Percentiles rank a stretch among this genome's conserved stretches.
These are phyloP conservation scores for Lactarius tabidus DNA, from an alignment of 768 basidiomycete species.

Conservation along the genomic window DNA sequence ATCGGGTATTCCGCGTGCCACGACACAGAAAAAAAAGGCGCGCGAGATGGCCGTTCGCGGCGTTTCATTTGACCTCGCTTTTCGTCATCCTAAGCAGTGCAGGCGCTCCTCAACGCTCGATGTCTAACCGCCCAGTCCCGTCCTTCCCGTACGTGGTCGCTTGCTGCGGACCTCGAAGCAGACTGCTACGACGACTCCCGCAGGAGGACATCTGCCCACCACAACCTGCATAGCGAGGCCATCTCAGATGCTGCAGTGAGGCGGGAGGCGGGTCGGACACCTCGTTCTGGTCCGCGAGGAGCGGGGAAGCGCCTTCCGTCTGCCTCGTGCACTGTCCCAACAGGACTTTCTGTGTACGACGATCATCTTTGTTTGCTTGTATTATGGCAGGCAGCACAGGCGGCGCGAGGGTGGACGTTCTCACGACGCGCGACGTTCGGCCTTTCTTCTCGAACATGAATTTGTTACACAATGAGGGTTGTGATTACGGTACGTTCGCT, in stretches of 20 bases:
- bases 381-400: conserved; percentile 71
- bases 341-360: not conserved
- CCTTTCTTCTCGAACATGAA: conserved; percentile 84
- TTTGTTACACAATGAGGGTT: conserved; percentile 97
- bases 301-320: no score
- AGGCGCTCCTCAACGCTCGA: not conserved
- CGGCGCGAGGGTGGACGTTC: conserved; percentile 95
- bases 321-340: not conserved
- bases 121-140: not conserved
- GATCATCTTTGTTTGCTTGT: conserved; percentile 82
- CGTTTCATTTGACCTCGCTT: not conserved
- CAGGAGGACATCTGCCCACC: no score
- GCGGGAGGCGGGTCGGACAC: no score
- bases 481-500: conserved; percentile 63
- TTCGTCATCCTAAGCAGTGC: not conserved
- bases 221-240: no score
- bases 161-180: not conserved
- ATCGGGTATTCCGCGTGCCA: not conserved
- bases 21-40: not conserved
- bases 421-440: conserved; percentile 69
- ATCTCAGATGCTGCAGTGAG: no score
- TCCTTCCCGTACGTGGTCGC: not conserved
- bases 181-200: not conserved
- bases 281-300: no score
- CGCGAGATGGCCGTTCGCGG: not conserved